Base-by-base conservation (phyloP, 306 rosid species). In the Quercus wislizeni region DNA sequence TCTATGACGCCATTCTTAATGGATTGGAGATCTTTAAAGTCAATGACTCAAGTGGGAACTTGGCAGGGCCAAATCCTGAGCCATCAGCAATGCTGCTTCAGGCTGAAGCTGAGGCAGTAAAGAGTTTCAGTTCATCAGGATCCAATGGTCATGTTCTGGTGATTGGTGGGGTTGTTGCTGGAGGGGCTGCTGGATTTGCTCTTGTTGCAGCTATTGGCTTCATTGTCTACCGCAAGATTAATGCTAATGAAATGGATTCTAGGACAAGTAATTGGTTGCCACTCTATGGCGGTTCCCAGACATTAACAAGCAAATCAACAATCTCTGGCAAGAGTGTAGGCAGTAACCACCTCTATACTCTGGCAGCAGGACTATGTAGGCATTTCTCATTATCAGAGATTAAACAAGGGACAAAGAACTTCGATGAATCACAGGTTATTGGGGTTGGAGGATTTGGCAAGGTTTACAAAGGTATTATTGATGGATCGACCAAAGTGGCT, bases 361-460 rank as follows among this genome's bases (percentile, higher is more conserved):
- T 80, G 10, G 82, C 79, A 55, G 83, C 63, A 17, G 81, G 80
- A 25, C 78, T 78, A 0, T 88, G 89, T 31, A 56, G 79, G 67
- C 86, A 84, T 41, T 88, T 88, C 63, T 81, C 89, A 14, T 76
- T 88, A 2, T 41, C 71, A 0, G 92, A 88, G 80, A 81, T 86
- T 28, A 79, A 20, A 68, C 69, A 79, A 15, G 88, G 88, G 19
- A 79, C 85, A 19, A 88, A 82, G 78, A 86, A 82, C 69, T 84
- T 88, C 28, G 80, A 88, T 19, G 85, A 88, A 15, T 79, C 86
- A 25, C 74, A 81, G 19, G 83, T 79, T 7, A 75, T 88, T 67
- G 92, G 88, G 71, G 88, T 83, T 84, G 89, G 89, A 74, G 89
- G 92, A 25, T 88, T 86, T 79, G 91, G 91, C 43, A 86, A 85